Base-by-base conservation (phyloP, 768 basidiomycete species). In the Boletus subparvulus region DNA sequence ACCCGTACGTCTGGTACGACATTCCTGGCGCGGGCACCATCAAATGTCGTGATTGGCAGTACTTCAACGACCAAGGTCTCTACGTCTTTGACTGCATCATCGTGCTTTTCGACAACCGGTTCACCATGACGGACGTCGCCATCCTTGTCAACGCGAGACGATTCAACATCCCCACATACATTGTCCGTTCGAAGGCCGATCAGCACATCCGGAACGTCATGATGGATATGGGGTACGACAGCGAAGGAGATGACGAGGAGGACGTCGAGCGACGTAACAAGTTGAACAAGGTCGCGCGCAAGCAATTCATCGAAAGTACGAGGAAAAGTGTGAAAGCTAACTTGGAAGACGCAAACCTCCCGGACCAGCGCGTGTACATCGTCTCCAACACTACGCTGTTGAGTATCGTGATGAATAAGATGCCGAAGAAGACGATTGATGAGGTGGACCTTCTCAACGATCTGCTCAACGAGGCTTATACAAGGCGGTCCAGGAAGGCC, bases 291-390 rank as follows among this genome's bases (percentile, higher is more conserved):
- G 44, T 42, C 1, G 64, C 64, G 16, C 58, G 64, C 4, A 48
- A 53, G 46, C 55, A 55, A 1, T 65, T 66, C 46, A 46, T 65
- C 30, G 55, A 65, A 13, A 17, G 28, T 26, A 65, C 64, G 19
- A 41, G 61, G 33, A 50, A 49, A 10, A 68, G 48, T 24, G 65
- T 71, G 2, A 42, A 56, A 37, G 9, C 14, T 2, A 65, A 64
- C 52, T 36, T 71, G 39, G 39, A 61, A n/a, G 58, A 63, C 1
- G 70, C 66, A 0, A 64, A 64, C 37, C 54, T 71, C 12, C 50
- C 68, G 3, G 45, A 66, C 41, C 65, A 66, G 52, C 63, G 60
- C 6, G 70, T 71, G 7, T 71, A 71, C 37, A 64, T 71, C 26
- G 52, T 69, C 16, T 69, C 68, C 36, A 59, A 46, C 51, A 48